A percentile compares a stretch with the other conserved stretches of the same genome.
Conservation (phyloP, 305 asterid genomes). For the Fraxinus nigra region DNA sequence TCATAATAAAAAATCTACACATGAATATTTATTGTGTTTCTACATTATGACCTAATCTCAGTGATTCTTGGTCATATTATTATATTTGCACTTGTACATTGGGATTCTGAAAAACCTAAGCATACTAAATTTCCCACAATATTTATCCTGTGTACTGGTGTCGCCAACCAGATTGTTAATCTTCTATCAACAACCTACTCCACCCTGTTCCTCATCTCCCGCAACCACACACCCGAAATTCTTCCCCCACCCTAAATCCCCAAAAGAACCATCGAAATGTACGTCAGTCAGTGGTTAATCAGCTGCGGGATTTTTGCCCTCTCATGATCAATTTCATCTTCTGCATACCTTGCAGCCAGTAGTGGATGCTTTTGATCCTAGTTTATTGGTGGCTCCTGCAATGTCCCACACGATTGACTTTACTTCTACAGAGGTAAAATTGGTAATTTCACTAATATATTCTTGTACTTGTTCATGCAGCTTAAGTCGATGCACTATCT, state of each 20-base stretch:
- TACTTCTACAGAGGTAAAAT: constrained; percentile 69
- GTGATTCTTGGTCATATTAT: not conserved
- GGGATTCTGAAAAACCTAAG: not conserved
- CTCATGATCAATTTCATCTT: constrained; percentile 2
- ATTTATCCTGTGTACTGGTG: not conserved
- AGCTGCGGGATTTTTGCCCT: not conserved
- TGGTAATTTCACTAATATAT: not conserved
- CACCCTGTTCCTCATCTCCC: not conserved
- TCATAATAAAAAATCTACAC: not conserved
- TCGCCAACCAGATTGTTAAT: not conserved
- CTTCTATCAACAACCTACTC: not conserved
- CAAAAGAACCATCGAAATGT: not conserved
- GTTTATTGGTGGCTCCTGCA: constrained; percentile 93
- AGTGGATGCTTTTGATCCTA: constrained; percentile 97
- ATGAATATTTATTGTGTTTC: not conserved
- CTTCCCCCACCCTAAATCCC: not conserved
- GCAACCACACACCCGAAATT: not conserved
- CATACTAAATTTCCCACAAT: not conserved
- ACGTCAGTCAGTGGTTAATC: not conserved
- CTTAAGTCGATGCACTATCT: not conserved
- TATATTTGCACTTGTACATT: no score
- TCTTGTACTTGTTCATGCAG: not conserved
- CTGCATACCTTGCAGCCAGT: constrained; percentile 73
- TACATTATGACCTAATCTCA: not conserved
- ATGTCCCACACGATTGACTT: constrained; percentile 79